phyloP scores from a whole-genome alignment of 768 basidiomycete species.

The Collybia mongolica region DNA sequence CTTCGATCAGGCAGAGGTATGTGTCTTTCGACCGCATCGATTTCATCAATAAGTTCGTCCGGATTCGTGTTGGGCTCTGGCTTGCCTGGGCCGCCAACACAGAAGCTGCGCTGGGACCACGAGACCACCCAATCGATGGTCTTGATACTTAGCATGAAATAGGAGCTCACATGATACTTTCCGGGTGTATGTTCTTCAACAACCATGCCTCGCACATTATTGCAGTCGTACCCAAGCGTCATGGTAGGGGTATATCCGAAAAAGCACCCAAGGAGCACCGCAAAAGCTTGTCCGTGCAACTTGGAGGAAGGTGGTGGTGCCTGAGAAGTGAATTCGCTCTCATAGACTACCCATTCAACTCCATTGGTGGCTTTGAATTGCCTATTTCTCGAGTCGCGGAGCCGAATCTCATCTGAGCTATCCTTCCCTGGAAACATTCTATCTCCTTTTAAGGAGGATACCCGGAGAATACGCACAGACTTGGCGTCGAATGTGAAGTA shows the following conservation, averaged over 20 bases:
- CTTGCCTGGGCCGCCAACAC: neutral
- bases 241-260: neutral
- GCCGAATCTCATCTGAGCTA: no score
- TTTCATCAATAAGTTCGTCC: no score
- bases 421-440: no score
- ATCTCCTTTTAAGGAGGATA: neutral
- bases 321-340: neutral
- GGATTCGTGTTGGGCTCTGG: no score
- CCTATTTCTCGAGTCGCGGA: neutral
- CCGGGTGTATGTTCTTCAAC: neutral
- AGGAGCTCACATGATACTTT: neutral
- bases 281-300: neutral
- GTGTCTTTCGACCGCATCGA: no score
- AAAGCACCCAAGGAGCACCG: neutral
- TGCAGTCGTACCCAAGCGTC: neutral
- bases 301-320: neutral
- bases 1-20: no score
- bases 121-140: neutral
- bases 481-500: neutral
- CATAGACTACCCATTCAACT: neutral
- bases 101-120: neutral
- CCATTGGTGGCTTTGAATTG: neutral
- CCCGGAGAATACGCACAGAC: neutral
- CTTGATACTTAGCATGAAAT: neutral
- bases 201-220: neutral